Evolutionary conservation across 441 rosid species (phyloP).

Genomic region (Populus hybrid): DNA sequence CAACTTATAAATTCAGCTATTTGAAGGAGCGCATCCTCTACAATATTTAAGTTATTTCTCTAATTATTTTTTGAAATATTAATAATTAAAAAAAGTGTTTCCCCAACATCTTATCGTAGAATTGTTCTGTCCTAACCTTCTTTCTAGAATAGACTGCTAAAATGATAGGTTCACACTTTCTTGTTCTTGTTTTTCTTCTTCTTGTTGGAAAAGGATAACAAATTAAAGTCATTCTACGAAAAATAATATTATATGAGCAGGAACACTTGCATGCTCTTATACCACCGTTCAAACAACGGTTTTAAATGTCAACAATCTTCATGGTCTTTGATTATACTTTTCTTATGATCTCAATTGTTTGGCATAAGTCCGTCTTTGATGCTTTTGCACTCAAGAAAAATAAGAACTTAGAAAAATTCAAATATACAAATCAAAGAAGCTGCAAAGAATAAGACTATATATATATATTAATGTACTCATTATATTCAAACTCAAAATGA

Average conservation of each 20-base stretch:
- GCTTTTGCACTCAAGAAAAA: background rate
- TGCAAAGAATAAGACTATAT: background rate
- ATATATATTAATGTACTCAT: too few relatives aligned
- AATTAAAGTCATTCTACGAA: background rate
- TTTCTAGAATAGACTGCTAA: background rate
- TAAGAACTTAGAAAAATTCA: background rate
- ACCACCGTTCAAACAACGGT: background rate
- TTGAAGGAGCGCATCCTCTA: too few relatives aligned
- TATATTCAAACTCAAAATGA: background rate
- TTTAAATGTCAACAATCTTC: background rate
- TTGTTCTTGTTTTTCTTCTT: too few relatives aligned
- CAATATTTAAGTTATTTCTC: too few relatives aligned
- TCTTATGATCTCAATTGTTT: too few relatives aligned
- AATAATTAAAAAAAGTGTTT: background rate
- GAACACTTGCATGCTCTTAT: background rate
- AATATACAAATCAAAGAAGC: background rate
- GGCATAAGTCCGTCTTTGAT: background rate
- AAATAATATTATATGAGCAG: background rate
- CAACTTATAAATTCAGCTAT: too few relatives aligned
- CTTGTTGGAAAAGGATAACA: background rate
- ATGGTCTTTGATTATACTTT: background rate
- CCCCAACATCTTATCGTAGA: background rate
- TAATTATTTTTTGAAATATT: too few relatives aligned
- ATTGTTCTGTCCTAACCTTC: background rate
- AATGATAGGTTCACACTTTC: background rate